Evolutionary conservation across 164 flowering plant species (phyloP).

Genomic region (Amborella trichopoda): DNA sequence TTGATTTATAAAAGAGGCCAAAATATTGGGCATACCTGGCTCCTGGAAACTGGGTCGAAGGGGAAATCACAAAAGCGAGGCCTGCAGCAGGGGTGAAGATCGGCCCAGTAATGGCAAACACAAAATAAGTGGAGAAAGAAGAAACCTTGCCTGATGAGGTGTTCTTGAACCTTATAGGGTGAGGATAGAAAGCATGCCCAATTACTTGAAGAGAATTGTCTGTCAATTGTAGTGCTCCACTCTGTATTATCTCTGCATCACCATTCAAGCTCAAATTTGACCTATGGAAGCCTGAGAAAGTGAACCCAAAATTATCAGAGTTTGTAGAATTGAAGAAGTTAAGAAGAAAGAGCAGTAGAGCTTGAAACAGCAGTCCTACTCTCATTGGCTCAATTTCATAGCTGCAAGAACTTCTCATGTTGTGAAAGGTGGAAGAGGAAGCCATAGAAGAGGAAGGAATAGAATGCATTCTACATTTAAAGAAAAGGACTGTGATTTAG

Average conservation of each 20-base stretch:
- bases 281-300: conserved; percentile 3
- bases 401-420: no score
- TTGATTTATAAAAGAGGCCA: conserved; percentile 32
- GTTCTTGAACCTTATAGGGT: conserved; percentile 9
- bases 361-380: no score
- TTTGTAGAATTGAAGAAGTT: not conserved
- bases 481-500: no score
- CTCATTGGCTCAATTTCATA: no score
- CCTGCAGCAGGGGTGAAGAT: conserved; percentile 54
- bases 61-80: conserved; percentile 41
- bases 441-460: no score
- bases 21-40: conserved; percentile 50
- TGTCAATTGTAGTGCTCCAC: conserved; percentile 7
- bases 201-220: not conserved
- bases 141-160: conserved; percentile 9
- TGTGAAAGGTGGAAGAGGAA: no score
- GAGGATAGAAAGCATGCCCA: conserved; percentile 6
- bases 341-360: conserved; percentile 1
- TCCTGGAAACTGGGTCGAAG: conserved; percentile 19
- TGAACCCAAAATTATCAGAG: not conserved
- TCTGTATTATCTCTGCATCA: conserved; percentile 3
- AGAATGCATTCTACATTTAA: no score
- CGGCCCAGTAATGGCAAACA: conserved; percentile 42
- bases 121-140: conserved; percentile 65
- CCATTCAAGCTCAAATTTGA: conserved; percentile 3